Base-by-base conservation (phyloP, 768 basidiomycete species). In the Brasilioporus rufonigricans region DNA sequence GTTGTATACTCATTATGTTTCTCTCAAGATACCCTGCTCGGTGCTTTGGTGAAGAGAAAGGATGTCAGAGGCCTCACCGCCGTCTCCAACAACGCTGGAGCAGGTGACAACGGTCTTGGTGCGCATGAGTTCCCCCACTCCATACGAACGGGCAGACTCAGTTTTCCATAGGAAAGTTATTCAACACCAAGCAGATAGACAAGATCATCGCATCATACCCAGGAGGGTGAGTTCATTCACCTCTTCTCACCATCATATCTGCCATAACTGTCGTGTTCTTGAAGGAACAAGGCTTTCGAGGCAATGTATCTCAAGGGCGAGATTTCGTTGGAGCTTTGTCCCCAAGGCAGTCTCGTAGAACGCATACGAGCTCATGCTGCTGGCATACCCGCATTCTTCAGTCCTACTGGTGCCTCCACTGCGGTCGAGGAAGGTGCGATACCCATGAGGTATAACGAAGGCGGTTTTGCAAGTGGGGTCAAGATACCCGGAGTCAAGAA, bases 311-410 rank as follows among this genome's bases (percentile, higher is more conserved):
- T 96, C 48, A 78, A 80, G 13, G 93, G 93, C 50, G 73, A 86
- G 59, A 86, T 96, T 55, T 85, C 87, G 10, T 74, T 95, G 33
- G 93, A 96, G 64, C 85, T 96, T 21, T 90, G 91, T 26, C 93
- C 94, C 4, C 93, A 97, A 73, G 93, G 93, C 11, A 94, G 92
- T 14, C 83, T 97, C 41, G 85, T 87, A 16, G 93, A 94, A 66
- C 86, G 93, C 54, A 77, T 94, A 56, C 87, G 93, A 33, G 89
- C 93, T 8, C 89, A 91, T 53, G 93, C 91, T 10, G 89, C 91
- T 12, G 93, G 93, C 48, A 92, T 93, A 56, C 93, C 93, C 18
- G 92, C 88, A n/a, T 93, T 97, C 77, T 95, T 78, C 72, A 96
- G 91, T 6, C 93, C 93, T 16, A 93, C 93, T 0, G 93, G 94